Base-by-base conservation (phyloP, 2,329 filamentous ascomycete genomes). In the Neopestalotiopsis sp. region DNA sequence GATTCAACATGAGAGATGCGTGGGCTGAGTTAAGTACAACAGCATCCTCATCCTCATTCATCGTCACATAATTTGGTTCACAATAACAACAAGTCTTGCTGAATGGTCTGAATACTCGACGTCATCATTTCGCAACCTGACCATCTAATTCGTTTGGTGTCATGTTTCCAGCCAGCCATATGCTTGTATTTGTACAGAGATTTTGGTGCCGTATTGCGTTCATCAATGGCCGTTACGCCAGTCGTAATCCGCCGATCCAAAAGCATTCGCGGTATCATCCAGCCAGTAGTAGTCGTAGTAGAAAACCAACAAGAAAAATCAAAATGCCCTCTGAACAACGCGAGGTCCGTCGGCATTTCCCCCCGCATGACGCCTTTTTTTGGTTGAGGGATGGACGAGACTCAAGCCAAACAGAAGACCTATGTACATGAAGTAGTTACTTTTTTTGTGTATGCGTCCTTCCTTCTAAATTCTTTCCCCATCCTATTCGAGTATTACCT, bases 371-470 rank as follows among this genome's bases (percentile, higher is more conserved):
- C 45, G 24, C 61, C 61, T 45, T 20, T 32, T 28, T 28, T 28
- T 28, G 28, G 13, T 9, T 28, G 17, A 42, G 34, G n/a, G 24
- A 32, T 40, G 32, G 34, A 24, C n/a, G 24, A 28, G 24, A 28
- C 49, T 53, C 65, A 42, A 40, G 53, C 65, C 53, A 61, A 66
- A 66, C n/a, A 28, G 20, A 61, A 38, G 61, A 63, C 61, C 45
- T 66, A 66, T 66, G 65, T 66, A 66, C 65, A 66, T n/a, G 57
- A 57, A 40, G 9, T 58, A 38, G 38, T 59, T 58, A 24, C 24
- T 45, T 6, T 42, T 10, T 20, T 30, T 49, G 13, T 49, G 13
- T n/a, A 5, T 49, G 14, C 42, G 2, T n/a, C 42, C 42, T n/a
- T n/a, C 42, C 42, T 6, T 49, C 42, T 49, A 14, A 13, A 49